Conservation (phyloP, 106 monocot species). For the Dendrobium nobile region DNA sequence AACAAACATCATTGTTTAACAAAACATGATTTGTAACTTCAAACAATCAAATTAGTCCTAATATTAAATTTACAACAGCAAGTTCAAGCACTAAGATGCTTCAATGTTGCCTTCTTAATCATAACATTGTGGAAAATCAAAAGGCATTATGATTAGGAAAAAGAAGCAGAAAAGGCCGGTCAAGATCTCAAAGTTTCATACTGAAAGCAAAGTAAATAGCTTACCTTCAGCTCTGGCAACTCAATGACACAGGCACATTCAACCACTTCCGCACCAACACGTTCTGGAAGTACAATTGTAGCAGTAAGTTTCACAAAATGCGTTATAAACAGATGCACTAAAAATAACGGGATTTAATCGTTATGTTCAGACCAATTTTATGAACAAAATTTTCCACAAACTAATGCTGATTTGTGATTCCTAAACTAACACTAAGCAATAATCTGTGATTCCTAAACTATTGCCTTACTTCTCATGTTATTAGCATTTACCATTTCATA, state of each 20-base stretch:
- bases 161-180: neutral
- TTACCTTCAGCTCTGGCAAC: conserved; percentile 63
- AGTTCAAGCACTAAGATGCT: neutral
- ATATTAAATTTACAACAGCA: neutral
- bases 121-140: neutral
- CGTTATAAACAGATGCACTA: neutral
- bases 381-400: neutral
- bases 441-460: neutral
- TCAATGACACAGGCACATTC: conserved; percentile 82
- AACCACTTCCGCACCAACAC: conserved; percentile 62
- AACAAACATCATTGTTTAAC: too few relatives aligned
- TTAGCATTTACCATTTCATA: too few relatives aligned
- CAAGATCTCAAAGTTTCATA: neutral
- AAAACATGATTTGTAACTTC: too few relatives aligned
- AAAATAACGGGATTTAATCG: neutral
- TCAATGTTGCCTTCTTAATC: neutral
- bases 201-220: neutral
- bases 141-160: too few relatives aligned
- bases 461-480: too few relatives aligned
- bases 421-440: neutral
- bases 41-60: neutral
- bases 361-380: neutral
- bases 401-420: neutral
- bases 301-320: neutral
- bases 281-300: conserved; percentile 33